phyloP scores from a whole-genome alignment of 1,284 basidiomycete genomes.

The Marasmius sp. region DNA sequence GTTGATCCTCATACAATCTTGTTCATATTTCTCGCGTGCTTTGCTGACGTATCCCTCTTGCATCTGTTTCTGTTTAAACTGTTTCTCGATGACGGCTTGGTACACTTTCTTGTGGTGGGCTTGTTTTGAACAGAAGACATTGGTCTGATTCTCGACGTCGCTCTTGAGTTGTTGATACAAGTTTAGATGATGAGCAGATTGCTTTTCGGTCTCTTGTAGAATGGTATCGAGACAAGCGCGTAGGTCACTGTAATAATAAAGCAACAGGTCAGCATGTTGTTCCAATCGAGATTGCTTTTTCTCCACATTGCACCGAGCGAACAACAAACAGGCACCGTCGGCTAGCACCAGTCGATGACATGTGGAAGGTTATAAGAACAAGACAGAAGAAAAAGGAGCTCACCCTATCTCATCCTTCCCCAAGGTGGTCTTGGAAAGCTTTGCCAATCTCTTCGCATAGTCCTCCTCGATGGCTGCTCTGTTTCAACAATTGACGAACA shows the following conservation, averaged over 20 bases:
- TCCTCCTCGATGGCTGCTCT: slow-evolving; percentile 92
- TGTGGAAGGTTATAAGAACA: not conserved
- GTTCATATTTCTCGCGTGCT: slow-evolving; percentile 93
- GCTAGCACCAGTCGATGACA: not conserved
- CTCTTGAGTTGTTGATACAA: slow-evolving; percentile 76
- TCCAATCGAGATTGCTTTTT: not conserved
- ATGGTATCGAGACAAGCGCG: slow-evolving; percentile 78
- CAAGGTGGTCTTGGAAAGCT: slow-evolving; percentile 76
- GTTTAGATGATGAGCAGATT: slow-evolving; percentile 68
- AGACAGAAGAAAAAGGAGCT: slow-evolving; percentile 26
- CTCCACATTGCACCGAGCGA: not conserved
- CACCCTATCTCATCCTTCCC: slow-evolving; percentile 93
- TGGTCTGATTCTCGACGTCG: slow-evolving; percentile 73
- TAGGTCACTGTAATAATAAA: slow-evolving; percentile 59
- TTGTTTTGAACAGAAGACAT: slow-evolving; percentile 66
- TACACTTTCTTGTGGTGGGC: slow-evolving; percentile 74
- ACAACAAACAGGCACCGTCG: slow-evolving; percentile 1
- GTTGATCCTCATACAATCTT: slow-evolving; percentile 93
- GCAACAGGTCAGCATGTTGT: not conserved
- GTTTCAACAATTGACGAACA: slow-evolving; percentile 7
- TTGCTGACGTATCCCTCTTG: slow-evolving; percentile 85
- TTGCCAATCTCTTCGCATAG: slow-evolving; percentile 85
- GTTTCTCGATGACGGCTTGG: slow-evolving; percentile 81
- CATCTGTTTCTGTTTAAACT: slow-evolving; percentile 83
- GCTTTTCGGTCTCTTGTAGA: slow-evolving; percentile 82